Evolutionary conservation across 108 stramenopile genomes (phyloP).

Genomic region (Hondaea fermentalgiana): DNA sequence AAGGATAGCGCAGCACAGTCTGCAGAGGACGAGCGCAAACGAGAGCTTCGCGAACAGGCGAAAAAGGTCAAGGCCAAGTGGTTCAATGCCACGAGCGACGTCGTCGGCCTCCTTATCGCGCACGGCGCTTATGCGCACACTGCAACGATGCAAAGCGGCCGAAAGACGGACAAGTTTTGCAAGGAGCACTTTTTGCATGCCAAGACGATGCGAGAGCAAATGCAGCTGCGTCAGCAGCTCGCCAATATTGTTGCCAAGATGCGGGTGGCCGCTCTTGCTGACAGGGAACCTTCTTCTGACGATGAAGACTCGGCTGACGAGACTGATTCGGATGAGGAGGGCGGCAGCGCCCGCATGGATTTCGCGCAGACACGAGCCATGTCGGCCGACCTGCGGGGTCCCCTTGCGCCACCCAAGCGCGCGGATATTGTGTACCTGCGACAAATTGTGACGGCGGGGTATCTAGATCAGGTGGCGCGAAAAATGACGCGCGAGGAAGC

Average conservation of each 20-base stretch:
- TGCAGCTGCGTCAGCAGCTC: constrained; percentile 14
- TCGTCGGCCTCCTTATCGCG: not conserved
- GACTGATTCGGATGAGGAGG: not conserved
- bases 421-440: not conserved
- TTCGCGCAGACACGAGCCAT: too few species aligned
- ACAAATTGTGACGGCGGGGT: not conserved
- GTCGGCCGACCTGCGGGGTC: not conserved
- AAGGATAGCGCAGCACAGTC: too few species aligned
- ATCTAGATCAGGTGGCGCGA: constrained; percentile 15
- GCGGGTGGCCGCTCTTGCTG: not conserved
- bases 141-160: not conserved
- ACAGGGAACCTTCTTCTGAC: not conserved
- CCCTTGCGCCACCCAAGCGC: not conserved
- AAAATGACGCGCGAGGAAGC: constrained; percentile 3
- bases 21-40: not conserved
- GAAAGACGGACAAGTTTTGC: not conserved
- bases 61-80: not conserved
- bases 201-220: constrained; percentile 2
- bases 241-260: not conserved
- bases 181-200: not conserved
- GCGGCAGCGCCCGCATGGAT: not conserved
- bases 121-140: not conserved
- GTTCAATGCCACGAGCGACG: not conserved
- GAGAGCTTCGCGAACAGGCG: not conserved
- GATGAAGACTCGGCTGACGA: not conserved